Percentiles rank a stretch among this genome's conserved stretches.
Evolutionary conservation across 768 basidiomycete species (phyloP).

Genomic region (Naganishia friedmannii): DNA sequence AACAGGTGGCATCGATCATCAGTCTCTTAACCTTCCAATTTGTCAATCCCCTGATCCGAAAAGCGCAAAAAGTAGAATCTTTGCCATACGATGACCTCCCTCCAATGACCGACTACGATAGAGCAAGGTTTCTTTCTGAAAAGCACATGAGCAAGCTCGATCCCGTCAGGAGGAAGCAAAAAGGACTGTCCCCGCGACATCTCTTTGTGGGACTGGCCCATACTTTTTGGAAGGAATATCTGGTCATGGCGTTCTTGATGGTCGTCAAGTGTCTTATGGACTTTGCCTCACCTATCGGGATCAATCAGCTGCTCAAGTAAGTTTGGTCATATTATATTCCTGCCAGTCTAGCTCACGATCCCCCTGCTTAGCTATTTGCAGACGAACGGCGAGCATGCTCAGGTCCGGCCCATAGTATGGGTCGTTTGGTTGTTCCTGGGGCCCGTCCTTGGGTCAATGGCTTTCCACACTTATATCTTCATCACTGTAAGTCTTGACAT

Average conservation of each 20-base stretch:
- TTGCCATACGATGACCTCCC: conserved; percentile 54
- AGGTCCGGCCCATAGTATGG: conserved; percentile 69
- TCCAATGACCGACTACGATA: conserved; percentile 56
- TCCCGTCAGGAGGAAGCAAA: conserved; percentile 45
- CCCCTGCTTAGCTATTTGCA: conserved; percentile 1
- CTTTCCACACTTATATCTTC: conserved; percentile 59
- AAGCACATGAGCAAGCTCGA: conserved; percentile 52
- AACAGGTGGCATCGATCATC: conserved; percentile 59
- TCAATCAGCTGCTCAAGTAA: conserved; percentile 56
- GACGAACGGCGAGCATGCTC: conserved; percentile 54
- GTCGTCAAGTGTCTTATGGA: conserved; percentile 42
- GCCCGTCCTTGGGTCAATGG: conserved; percentile 50
- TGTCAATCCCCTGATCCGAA: conserved; percentile 43
- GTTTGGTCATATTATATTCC: neutral
- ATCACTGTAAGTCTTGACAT: neutral
- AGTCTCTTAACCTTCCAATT: conserved; percentile 17
- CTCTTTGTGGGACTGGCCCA: conserved; percentile 57
- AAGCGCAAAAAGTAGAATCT: conserved; percentile 44
- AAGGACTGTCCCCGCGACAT: conserved; percentile 55
- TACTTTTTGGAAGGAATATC: conserved; percentile 45
- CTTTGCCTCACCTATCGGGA: conserved; percentile 53
- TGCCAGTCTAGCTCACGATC: no score
- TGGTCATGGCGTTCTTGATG: conserved; percentile 34
- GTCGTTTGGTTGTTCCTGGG: conserved; percentile 55
- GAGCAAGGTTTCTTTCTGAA: conserved; percentile 47